Percentiles rank a stretch among this genome's conserved stretches.
phyloP scores from a whole-genome alignment of 2,329 filamentous ascomycete genomes.

The Chaetomium globosum region DNA sequence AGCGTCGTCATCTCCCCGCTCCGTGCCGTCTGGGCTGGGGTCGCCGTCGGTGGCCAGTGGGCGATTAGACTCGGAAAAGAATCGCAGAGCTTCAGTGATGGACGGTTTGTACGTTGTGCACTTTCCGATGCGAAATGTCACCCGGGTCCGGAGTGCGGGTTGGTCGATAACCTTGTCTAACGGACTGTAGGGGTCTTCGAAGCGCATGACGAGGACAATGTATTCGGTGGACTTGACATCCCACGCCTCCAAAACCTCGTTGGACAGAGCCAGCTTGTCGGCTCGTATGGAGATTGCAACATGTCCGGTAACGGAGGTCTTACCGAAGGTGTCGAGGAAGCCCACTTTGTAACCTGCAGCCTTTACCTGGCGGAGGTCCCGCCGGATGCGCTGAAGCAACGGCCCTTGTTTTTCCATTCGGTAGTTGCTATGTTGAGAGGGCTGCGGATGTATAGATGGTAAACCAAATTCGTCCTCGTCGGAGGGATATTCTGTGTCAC shows the following conservation, averaged over 20 bases:
- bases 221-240: conserved; percentile 67
- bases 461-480: conserved; percentile 35
- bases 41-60: conserved; percentile 1
- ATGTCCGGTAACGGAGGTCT: conserved; percentile 48
- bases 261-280: conserved; percentile 69
- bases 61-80: conserved; percentile 39
- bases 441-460: conserved; percentile 29
- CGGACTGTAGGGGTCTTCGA: conserved; percentile 62
- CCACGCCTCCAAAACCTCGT: conserved; percentile 78
- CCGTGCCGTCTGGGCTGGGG: not conserved
- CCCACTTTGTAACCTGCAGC: conserved; percentile 71
- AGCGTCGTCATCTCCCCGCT: conserved; percentile 30
- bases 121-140: conserved; percentile 70
- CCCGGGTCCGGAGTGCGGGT: conserved; percentile 42
- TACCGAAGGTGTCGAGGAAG: conserved; percentile 54
- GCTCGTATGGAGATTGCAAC: conserved; percentile 71
- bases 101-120: conserved; percentile 74
- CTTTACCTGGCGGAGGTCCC: conserved; percentile 64
- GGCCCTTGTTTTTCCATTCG: not conserved
- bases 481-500: conserved; percentile 39
- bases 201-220: conserved; percentile 71
- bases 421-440: too few species aligned
- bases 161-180: conserved; percentile 57
- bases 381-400: conserved; percentile 49
- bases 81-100: conserved; percentile 43